A percentile compares a stretch with the other conserved stretches of the same genome.
phyloP scores from a whole-genome alignment of 2,329 filamentous ascomycete genomes.

The Colletotrichum sp. region DNA sequence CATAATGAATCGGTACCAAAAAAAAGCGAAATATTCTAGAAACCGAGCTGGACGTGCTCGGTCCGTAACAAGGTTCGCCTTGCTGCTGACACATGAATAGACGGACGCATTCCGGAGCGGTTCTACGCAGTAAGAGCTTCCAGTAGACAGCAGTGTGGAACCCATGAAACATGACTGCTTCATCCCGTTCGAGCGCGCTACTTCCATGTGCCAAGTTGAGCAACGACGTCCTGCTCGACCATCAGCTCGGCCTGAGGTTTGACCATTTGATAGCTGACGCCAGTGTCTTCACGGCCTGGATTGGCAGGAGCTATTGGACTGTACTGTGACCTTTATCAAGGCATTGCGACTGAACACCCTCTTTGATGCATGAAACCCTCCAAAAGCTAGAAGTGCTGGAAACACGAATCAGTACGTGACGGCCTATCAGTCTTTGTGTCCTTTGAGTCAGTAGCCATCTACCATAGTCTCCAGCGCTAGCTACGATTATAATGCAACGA shows the following conservation, averaged over 20 bases:
- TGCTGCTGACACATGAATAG: neutral
- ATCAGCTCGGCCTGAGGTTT: neutral
- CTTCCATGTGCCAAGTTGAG: neutral
- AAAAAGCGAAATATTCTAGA: neutral
- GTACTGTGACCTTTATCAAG: neutral
- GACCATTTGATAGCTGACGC: neutral
- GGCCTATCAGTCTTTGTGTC: neutral
- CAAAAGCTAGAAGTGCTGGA: constrained; percentile 9
- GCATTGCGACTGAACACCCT: constrained; percentile 7
- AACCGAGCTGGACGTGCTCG: neutral
- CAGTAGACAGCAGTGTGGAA: neutral
- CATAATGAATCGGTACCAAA: neutral
- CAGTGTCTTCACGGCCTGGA: neutral
- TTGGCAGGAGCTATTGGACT: neutral
- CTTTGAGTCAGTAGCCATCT: constrained; percentile 10
- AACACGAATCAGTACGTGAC: constrained; percentile 15
- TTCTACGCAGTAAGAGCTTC: neutral
- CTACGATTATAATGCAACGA: neutral
- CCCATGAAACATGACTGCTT: constrained; percentile 16
- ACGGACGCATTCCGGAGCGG: neutral
- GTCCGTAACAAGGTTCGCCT: neutral
- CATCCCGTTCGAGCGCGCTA: neutral
- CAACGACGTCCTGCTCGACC: neutral
- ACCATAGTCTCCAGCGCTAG: neutral
- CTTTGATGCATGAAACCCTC: constrained; percentile 19